Evolutionary conservation across 352 stramenopile species (phyloP).

Genomic region (Phytophthora sojae): DNA sequence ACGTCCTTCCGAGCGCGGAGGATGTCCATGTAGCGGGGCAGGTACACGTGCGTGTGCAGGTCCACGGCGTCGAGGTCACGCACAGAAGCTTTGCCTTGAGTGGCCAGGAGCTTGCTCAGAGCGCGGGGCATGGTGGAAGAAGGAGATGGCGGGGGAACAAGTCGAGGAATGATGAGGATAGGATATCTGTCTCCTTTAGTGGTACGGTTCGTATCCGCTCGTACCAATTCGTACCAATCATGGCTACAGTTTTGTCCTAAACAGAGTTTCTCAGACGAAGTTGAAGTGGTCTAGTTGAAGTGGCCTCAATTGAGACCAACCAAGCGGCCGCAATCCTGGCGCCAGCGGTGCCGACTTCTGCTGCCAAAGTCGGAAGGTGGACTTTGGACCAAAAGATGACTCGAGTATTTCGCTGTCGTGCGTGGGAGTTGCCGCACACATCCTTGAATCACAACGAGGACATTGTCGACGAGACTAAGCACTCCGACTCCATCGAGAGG

Average conservation of each 20-base stretch:
- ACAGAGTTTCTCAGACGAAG: background rate
- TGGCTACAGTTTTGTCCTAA: background rate
- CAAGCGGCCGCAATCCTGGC: background rate
- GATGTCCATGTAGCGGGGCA: conserved; percentile 72
- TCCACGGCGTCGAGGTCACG: conserved; percentile 54
- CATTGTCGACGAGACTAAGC: background rate
- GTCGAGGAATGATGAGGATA: background rate
- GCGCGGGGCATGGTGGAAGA: conserved; percentile 31
- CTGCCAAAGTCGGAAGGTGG: background rate
- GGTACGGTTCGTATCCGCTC: conserved; percentile 4
- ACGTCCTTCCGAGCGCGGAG: conserved; percentile 52
- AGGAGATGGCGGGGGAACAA: background rate
- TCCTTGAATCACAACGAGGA: conserved; percentile 21
- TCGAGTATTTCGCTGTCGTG: conserved; percentile 17
- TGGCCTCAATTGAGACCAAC: background rate
- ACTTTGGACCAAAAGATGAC: conserved; percentile 13
- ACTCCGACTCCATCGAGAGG: background rate
- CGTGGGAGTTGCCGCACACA: background rate
- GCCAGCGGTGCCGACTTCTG: background rate
- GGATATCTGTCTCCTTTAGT: background rate
- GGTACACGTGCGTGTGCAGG: conserved; percentile 74
- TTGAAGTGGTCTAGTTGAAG: background rate
- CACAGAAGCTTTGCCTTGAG: conserved; percentile 47
- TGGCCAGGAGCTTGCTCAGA: conserved; percentile 37
- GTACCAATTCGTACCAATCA: background rate